Conservation (phyloP, 2,329 filamentous ascomycete genomes). For the Fusarium lyarnte region DNA sequence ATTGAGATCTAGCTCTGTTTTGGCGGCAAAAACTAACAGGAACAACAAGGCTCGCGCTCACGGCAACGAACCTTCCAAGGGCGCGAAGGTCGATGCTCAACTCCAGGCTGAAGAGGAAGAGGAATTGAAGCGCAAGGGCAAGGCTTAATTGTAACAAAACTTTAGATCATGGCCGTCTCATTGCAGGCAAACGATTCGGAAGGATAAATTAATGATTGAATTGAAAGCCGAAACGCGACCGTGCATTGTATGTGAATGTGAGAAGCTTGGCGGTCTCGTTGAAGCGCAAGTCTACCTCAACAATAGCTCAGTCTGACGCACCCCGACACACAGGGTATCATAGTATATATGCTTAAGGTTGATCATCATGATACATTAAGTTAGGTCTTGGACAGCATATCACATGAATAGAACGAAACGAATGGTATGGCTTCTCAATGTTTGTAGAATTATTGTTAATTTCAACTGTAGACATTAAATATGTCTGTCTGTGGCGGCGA, state of each 20-base stretch:
- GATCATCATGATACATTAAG: background rate
- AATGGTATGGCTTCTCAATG: background rate
- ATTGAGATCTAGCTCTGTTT: background rate
- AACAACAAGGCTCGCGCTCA: slow-evolving; percentile 68
- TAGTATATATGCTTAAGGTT: no score
- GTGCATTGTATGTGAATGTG: background rate
- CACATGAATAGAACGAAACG: background rate
- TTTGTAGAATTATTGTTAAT: background rate
- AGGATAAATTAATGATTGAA: slow-evolving; percentile 28
- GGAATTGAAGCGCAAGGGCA: slow-evolving; percentile 67
- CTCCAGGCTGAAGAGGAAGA: slow-evolving; percentile 75
- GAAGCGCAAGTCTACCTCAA: background rate
- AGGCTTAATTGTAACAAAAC: slow-evolving; percentile 38
- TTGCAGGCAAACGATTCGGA: slow-evolving; percentile 6
- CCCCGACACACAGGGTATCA: background rate
- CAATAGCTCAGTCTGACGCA: background rate
- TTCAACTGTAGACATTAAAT: background rate
- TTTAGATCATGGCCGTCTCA: slow-evolving; percentile 1
- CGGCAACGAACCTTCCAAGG: slow-evolving; percentile 77
- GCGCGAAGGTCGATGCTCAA: slow-evolving; percentile 77
- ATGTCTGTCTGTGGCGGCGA: no score
- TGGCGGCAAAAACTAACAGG: slow-evolving; percentile 1
- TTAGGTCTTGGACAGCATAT: background rate
- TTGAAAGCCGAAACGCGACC: background rate
- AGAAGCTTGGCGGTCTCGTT: no score